Conservation (phyloP, 2,329 filamentous ascomycete species). For the Hypoxylon sp. region DNA sequence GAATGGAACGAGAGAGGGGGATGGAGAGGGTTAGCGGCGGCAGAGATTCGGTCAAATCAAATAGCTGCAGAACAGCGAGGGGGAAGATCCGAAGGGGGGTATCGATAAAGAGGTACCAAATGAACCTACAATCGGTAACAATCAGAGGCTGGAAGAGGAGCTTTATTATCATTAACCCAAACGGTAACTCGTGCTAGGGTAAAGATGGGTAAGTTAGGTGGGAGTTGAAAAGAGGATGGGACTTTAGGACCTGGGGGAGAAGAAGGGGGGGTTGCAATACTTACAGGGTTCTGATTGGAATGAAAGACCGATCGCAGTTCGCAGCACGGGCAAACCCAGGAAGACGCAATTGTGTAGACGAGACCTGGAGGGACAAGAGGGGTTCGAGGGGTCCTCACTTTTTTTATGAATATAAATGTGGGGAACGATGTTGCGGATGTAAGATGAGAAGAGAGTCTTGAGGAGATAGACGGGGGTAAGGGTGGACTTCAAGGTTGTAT, state of each 20-base stretch:
- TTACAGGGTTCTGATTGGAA: constrained; percentile 40
- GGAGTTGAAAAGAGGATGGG: constrained; percentile 28
- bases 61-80: constrained; percentile 33
- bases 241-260: constrained; percentile 23
- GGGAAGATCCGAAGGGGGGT: constrained; percentile 20
- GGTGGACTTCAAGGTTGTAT: constrained; percentile 11
- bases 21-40: constrained; percentile 38
- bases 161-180: constrained; percentile 35
- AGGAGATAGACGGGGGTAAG: constrained; percentile 9
- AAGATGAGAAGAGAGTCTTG: constrained; percentile 18
- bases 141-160: constrained; percentile 17
- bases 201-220: constrained; percentile 29
- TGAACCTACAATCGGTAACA: constrained; percentile 4
- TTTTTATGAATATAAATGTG: constrained; percentile 43
- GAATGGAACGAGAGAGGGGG: constrained; percentile 30
- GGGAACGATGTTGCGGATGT: constrained; percentile 26
- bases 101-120: constrained; percentile 20
- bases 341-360: constrained; percentile 24
- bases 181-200: constrained; percentile 26
- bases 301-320: constrained; percentile 41
- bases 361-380: constrained; percentile 32
- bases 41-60: constrained; percentile 48
- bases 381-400: constrained; percentile 33
- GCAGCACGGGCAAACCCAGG: constrained; percentile 31
- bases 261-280: constrained; percentile 35